Evolutionary conservation across 768 basidiomycete species (phyloP), one percentile per base, ranked within the genome.

Genomic region (Lyophyllum shimeji): DNA sequence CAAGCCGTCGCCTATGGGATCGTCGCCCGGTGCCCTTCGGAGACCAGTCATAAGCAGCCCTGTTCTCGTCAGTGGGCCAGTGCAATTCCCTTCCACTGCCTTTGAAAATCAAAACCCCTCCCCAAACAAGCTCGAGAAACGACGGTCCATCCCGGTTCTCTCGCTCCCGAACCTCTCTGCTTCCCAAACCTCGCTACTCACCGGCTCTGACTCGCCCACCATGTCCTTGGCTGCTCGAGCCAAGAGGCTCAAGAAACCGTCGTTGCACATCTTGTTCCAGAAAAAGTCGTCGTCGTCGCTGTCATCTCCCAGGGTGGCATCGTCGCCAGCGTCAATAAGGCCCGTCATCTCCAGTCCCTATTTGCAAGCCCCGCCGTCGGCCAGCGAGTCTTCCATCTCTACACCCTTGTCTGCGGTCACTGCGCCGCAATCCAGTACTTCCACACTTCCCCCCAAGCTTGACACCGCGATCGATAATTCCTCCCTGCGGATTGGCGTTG

Each of bases 191-290:
- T 63, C 67, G 15, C 40, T 64, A 37, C 49, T 62, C 13, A 58
- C 64, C 58, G 62, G 66, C 24, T 44, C 66, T 3, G 61, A 65
- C 44, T 75, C 76, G 21, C 67, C 72, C 3, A 63, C 65, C 12
- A 49, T 66, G 31, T 71, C 72, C 40, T 70, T 71, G 50, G 68
- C 68, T 27, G 61, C 66, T 46, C 65, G 71, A 23, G 68, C 67
- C 52, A 75, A 73, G 55, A 66, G 76, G 63, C 50, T 78, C 56
- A 89, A 87, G 70, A 87, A 85, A 49, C 86, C 90, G 0, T 90
- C 89, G 2, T 69, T 90, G 54, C 83, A 83, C 48, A 71, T 89
- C 17, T 74, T 90, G 18, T 87, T 90, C 67, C 76, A 85, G 29
- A 88, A 86, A 72, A 81, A 78, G 46, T 84, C 86, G 6, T 69